A percentile compares a stretch with the other conserved stretches of the same genome.
Evolutionary conservation across 257 asterid genomes (phyloP).

Genomic region (Solanum tarapatanum): DNA sequence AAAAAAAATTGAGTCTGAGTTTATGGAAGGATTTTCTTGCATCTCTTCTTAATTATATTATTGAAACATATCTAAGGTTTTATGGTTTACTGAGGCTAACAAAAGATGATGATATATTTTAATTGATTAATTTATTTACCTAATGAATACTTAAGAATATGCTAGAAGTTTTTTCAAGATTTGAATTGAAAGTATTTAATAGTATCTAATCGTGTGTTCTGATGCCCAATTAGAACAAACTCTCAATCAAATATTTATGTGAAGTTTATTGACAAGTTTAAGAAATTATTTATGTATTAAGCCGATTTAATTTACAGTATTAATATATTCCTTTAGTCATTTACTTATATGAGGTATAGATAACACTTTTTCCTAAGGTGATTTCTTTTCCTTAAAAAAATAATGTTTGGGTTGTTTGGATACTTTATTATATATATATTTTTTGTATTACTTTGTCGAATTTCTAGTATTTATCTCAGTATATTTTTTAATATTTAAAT

Average conservation of each 20-base stretch:
- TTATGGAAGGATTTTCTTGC: neutral
- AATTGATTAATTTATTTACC: neutral
- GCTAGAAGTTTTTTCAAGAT: too few species aligned
- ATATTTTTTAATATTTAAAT: neutral
- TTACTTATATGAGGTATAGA: neutral
- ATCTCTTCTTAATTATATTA: neutral
- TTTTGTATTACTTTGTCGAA: neutral
- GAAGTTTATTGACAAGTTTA: too few species aligned
- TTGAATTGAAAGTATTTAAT: neutral
- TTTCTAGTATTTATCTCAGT: neutral
- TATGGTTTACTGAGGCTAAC: neutral
- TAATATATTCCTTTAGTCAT: too few species aligned
- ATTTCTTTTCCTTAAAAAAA: too few species aligned
- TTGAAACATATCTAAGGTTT: neutral
- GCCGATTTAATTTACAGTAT: too few species aligned
- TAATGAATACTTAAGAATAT: neutral
- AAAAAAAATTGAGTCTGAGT: neutral
- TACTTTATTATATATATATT: neutral
- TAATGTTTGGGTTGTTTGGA: neutral
- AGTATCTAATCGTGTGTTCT: too few species aligned
- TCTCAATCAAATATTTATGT: too few species aligned
- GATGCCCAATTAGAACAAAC: neutral
- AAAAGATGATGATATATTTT: neutral
- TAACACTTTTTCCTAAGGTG: neutral
- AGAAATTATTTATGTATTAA: too few species aligned